Conservation (phyloP, 257 asterid species). For the Henckelia pumila region DNA sequence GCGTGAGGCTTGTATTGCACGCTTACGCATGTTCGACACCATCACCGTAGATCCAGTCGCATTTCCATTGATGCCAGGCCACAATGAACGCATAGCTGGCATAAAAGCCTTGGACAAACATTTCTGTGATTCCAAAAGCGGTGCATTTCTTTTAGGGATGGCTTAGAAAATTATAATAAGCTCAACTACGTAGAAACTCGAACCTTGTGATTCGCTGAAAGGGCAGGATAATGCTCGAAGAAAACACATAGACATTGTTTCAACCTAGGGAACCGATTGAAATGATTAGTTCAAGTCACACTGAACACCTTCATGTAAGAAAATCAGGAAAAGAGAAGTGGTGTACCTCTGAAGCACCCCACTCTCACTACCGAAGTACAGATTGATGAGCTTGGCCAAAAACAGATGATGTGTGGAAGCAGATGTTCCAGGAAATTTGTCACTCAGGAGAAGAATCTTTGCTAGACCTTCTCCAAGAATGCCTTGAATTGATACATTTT, state of each 20-base stretch:
- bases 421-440: conserved; percentile 47
- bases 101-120: conserved; percentile 73
- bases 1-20: conserved; percentile 86
- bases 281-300: conserved; percentile 15
- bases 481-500: conserved; percentile 56
- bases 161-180: conserved; percentile 9
- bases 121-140: conserved; percentile 50
- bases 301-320: not conserved
- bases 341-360: conserved; percentile 59
- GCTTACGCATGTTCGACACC: conserved; percentile 83
- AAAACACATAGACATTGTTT: conserved; percentile 87
- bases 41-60: conserved; percentile 47
- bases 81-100: conserved; percentile 76
- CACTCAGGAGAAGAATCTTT: conserved; percentile 75
- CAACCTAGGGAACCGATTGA: conserved; percentile 51
- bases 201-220: conserved; percentile 83
- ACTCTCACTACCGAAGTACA: conserved; percentile 60
- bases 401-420: conserved; percentile 52
- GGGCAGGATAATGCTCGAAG: conserved; percentile 93
- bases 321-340: conserved; percentile 22
- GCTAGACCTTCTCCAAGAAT: conserved; percentile 90
- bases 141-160: conserved; percentile 1
- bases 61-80: conserved; percentile 88
- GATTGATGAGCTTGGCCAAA: conserved; percentile 62
- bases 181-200: conserved; percentile 24